Evolutionary conservation across 164 flowering plant genomes (phyloP).

Genomic region (Aristolochia contorta): DNA sequence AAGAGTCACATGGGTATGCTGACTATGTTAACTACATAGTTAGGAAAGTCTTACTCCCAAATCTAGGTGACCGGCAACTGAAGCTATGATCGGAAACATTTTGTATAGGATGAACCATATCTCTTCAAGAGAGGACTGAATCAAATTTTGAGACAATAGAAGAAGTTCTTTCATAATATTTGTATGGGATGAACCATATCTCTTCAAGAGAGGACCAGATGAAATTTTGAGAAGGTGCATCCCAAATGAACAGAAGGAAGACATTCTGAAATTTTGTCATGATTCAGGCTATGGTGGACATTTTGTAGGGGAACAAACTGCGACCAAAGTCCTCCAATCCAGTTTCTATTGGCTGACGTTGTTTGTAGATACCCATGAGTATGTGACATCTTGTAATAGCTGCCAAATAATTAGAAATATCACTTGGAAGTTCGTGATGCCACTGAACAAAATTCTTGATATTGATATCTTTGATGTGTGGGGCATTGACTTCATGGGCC

Average conservation of each 20-base stretch:
- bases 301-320: neutral
- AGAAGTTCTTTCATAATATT: neutral
- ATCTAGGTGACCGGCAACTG: no score
- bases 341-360: neutral
- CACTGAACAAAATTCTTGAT: neutral
- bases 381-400: neutral
- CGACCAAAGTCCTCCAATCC: neutral
- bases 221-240: neutral
- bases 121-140: no score
- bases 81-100: no score
- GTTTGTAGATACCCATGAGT: neutral
- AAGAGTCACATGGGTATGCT: neutral
- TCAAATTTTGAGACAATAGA: no score
- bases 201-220: neutral
- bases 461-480: neutral
- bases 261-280: neutral
- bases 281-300: neutral
- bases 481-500: neutral
- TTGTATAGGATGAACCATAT: no score
- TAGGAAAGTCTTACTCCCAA: neutral
- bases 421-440: neutral
- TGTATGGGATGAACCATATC: neutral
- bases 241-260: neutral
- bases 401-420: neutral
- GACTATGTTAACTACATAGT: neutral